Conservation (phyloP, 73 alveolate genomes). For the Paramecium sonneborni region DNA sequence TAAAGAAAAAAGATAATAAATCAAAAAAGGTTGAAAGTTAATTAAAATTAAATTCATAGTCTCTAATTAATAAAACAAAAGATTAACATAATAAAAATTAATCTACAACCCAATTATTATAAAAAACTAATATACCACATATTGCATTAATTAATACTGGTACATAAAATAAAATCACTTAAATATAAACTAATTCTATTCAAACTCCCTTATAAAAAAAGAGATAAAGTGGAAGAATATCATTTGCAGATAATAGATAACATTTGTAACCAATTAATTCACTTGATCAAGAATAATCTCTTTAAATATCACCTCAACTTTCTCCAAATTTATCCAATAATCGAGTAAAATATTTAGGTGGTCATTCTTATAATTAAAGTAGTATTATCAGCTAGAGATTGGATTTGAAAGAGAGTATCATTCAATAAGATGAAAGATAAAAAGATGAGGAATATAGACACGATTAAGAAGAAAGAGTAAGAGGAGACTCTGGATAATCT, state of each 20-base stretch:
- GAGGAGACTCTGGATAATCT: conserved; percentile 19
- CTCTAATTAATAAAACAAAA: not conserved
- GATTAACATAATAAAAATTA: not conserved
- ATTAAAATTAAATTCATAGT: not conserved
- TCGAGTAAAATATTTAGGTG: not conserved
- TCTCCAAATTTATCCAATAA: conserved; percentile 28
- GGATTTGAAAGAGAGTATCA: conserved; percentile 33
- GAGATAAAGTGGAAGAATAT: not conserved
- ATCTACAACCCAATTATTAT: not conserved
- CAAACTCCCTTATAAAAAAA: not conserved
- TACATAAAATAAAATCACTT: not conserved
- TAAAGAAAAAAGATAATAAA: not conserved
- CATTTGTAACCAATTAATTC: not conserved
- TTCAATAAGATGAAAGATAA: not conserved
- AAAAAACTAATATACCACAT: not conserved
- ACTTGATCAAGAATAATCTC: not conserved
- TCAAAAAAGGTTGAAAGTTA: not conserved
- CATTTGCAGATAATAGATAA: not conserved
- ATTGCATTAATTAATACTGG: conserved; percentile 11
- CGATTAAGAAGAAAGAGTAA: not conserved
- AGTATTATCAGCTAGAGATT: conserved; percentile 40
- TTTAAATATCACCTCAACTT: not conserved
- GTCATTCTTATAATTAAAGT: conserved; percentile 37
- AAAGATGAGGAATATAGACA: not conserved
- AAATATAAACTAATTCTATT: not conserved